A percentile compares a stretch with the other conserved stretches of the same genome.
These are phyloP conservation scores for Dendrobium huoshanense DNA, from an alignment of 106 monocot genomes.

Conservation along the genomic window DNA sequence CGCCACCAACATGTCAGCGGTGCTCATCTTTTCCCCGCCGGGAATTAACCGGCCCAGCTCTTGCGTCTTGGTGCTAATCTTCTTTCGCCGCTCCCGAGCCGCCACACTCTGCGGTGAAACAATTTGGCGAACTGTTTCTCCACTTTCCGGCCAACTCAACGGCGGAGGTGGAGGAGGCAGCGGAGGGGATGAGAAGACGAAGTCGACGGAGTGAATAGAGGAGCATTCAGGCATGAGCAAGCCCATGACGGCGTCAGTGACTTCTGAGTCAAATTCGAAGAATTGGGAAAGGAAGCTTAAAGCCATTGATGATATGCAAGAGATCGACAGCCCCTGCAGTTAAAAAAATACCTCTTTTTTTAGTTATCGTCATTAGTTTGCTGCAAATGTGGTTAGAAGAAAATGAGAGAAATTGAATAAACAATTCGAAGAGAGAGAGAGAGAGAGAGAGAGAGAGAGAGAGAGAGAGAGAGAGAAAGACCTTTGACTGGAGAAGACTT, in stretches of 20 bases:
- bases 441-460: no score
- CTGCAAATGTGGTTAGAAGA: no score
- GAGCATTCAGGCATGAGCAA: slow-evolving; percentile 23
- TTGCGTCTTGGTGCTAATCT: slow-evolving; percentile 65
- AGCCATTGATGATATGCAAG: no score
- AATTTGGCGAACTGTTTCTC: background rate
- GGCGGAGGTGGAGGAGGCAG: background rate
- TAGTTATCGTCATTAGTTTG: no score
- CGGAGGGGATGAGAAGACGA: slow-evolving; percentile 7
- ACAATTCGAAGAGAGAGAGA: no score
- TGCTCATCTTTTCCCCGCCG: slow-evolving; percentile 69
- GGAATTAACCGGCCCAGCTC: slow-evolving; percentile 59
- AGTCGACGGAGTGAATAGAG: slow-evolving; percentile 6
- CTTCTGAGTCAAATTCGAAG: background rate
- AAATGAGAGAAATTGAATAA: no score
- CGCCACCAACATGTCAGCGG: slow-evolving; percentile 65
- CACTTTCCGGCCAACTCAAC: background rate
- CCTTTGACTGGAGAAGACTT: no score
- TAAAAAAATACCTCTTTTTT: no score
- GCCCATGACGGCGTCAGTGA: slow-evolving; percentile 34
- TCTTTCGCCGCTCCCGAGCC: slow-evolving; percentile 58
- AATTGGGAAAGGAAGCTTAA: background rate
- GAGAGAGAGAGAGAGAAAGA: no score
- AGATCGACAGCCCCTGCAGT: no score
- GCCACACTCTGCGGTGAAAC: slow-evolving; percentile 46